These are phyloP conservation scores for Ophiocordyceps camponoti-leonardi DNA, from an alignment of 2,329 filamentous ascomycete species.

Conservation along the genomic window DNA sequence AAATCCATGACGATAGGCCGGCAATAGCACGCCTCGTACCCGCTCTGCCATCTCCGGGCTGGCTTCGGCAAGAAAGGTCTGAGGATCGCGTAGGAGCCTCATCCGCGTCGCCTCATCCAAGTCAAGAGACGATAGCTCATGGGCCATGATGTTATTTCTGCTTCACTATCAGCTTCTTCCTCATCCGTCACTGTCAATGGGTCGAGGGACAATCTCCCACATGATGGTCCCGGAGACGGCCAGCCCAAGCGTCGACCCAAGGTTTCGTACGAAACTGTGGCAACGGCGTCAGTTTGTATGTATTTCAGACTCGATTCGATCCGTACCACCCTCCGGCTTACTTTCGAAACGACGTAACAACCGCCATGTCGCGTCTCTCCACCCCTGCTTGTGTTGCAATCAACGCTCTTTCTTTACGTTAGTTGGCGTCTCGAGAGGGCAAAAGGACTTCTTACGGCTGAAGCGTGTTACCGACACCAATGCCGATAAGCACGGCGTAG, in stretches of 20 bases:
- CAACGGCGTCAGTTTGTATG: not conserved
- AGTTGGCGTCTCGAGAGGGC: conserved; percentile 1
- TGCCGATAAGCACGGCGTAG: conserved; percentile 32
- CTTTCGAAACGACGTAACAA: conserved; percentile 26
- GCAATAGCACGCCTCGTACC: conserved; percentile 14
- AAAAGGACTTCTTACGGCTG: conserved; percentile 21
- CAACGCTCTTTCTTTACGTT: conserved; percentile 13
- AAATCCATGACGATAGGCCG: conserved; percentile 19
- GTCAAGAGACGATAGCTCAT: conserved; percentile 10
- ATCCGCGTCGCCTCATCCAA: conserved; percentile 8
- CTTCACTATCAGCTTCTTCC: not conserved
- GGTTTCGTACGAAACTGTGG: conserved; percentile 20
- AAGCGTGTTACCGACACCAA: conserved; percentile 33
- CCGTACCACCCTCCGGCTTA: conserved; percentile 6
- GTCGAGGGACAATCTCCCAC: conserved; percentile 7
- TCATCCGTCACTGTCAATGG: not conserved
- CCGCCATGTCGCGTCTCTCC: conserved; percentile 26
- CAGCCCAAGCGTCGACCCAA: conserved; percentile 20
- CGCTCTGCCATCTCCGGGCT: conserved; percentile 11
- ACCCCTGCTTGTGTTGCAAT: conserved; percentile 40
- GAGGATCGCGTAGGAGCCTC: conserved; percentile 15
- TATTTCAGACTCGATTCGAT: not conserved
- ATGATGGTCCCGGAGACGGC: conserved; percentile 21
- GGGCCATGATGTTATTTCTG: conserved; percentile 20
- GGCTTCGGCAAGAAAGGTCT: conserved; percentile 13